A percentile compares a stretch with the other conserved stretches of the same genome.
Conservation (phyloP, 441 rosid genomes). For the Erysimum cheiri region DNA sequence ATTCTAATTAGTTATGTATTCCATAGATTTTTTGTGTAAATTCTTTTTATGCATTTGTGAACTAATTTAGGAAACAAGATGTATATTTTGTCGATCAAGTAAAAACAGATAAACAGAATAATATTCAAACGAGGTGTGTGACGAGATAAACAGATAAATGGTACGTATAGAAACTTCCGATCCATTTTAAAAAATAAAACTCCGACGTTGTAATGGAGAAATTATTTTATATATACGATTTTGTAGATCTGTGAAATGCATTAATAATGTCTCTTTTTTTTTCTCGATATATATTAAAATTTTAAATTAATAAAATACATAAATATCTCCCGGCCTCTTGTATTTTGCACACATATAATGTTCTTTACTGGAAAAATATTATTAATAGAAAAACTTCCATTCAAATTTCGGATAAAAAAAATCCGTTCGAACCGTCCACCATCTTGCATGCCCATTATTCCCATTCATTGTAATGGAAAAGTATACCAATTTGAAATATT, state of each 20-base stretch:
- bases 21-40: not conserved
- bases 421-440: constrained; percentile 31
- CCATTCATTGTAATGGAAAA: constrained; percentile 4
- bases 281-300: not conserved
- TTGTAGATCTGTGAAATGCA: not conserved
- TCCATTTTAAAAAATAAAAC: not conserved
- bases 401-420: not conserved
- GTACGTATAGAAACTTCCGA: not conserved
- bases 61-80: not conserved
- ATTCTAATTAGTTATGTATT: not conserved
- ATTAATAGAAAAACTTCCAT: not conserved
- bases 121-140: not conserved
- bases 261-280: not conserved
- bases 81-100: not conserved
- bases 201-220: not conserved
- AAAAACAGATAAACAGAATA: not conserved
- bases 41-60: no score
- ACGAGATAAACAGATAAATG: no score
- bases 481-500: constrained; percentile 44
- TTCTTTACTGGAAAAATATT: not conserved
- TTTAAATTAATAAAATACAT: not conserved
- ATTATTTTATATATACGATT: not conserved
- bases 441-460: constrained; percentile 42
- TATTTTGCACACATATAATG: not conserved
- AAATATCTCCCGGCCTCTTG: not conserved